Evolutionary conservation across 768 basidiomycete species (phyloP).

Genomic region (Termitomyces sp.): DNA sequence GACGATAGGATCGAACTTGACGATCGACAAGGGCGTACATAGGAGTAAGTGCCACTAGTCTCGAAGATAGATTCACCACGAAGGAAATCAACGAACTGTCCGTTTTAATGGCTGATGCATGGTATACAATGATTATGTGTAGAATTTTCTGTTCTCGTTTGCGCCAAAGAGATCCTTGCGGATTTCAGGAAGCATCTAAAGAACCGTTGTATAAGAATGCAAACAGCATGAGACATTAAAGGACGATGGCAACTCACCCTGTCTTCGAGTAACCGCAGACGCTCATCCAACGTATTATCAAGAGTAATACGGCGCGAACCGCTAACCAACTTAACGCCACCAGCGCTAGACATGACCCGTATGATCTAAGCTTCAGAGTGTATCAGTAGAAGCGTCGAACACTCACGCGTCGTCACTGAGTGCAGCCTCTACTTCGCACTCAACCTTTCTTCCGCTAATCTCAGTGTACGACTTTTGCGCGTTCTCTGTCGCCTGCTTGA

Average conservation of each 20-base stretch:
- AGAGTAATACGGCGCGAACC: conserved; percentile 77
- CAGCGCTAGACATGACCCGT: conserved; percentile 50
- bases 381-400: conserved; percentile 17
- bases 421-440: conserved; percentile 51
- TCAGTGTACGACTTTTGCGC: conserved; percentile 69
- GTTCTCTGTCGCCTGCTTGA: conserved; percentile 54
- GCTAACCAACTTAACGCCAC: conserved; percentile 75
- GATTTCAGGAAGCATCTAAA: conserved; percentile 94
- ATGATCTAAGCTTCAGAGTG: background rate
- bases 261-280: conserved; percentile 84
- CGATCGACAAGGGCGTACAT: background rate
- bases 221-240: background rate
- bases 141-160: conserved; percentile 92
- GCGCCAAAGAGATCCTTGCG: conserved; percentile 82
- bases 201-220: background rate
- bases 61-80: background rate
- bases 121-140: conserved; percentile 40
- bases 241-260: conserved; percentile 48
- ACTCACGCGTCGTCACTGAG: conserved; percentile 63
- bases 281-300: conserved; percentile 93
- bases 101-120: conserved; percentile 3
- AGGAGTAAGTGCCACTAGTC: background rate
- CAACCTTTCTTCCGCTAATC: conserved; percentile 65
- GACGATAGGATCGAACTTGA: background rate
- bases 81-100: background rate